Evolutionary conservation across 805 yeast genomes (phyloP).

Genomic region (Sugiyamaella marilandica): DNA sequence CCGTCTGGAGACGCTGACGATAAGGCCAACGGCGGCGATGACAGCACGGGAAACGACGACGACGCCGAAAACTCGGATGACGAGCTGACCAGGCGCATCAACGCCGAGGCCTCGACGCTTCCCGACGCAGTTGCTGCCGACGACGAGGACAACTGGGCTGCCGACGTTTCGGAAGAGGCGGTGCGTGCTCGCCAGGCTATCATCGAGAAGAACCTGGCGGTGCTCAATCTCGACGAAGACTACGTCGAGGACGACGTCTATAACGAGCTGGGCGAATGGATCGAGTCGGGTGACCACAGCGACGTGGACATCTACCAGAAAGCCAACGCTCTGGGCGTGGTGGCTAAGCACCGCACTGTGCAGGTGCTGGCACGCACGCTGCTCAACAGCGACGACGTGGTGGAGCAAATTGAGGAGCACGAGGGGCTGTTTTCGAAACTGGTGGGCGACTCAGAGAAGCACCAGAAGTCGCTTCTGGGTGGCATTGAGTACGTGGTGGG

Average conservation of each 20-base stretch:
- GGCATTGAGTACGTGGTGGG: constrained; percentile 95
- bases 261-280: constrained; percentile 88
- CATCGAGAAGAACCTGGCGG: constrained; percentile 52
- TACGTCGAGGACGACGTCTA: constrained; percentile 46
- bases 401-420: constrained; percentile 68
- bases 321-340: constrained; percentile 72
- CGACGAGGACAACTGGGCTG: constrained; percentile 92
- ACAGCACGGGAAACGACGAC: constrained; percentile 26
- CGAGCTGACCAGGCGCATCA: constrained; percentile 69
- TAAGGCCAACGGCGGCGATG: constrained; percentile 25
- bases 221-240: constrained; percentile 37
- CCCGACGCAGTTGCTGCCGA: constrained; percentile 46
- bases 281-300: constrained; percentile 54
- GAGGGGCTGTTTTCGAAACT: constrained; percentile 78
- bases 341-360: constrained; percentile 66
- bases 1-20: constrained; percentile 30
- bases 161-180: constrained; percentile 95
- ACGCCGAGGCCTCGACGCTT: constrained; percentile 74
- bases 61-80: constrained; percentile 61
- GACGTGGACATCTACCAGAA: constrained; percentile 93
- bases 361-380: constrained; percentile 90
- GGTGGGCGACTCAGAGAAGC: constrained; percentile 48
- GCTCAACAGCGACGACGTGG: constrained; percentile 60
- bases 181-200: constrained; percentile 86
- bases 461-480: constrained; percentile 87